phyloP scores from a whole-genome alignment of 345 rosid species.

The Mangifera indica region DNA sequence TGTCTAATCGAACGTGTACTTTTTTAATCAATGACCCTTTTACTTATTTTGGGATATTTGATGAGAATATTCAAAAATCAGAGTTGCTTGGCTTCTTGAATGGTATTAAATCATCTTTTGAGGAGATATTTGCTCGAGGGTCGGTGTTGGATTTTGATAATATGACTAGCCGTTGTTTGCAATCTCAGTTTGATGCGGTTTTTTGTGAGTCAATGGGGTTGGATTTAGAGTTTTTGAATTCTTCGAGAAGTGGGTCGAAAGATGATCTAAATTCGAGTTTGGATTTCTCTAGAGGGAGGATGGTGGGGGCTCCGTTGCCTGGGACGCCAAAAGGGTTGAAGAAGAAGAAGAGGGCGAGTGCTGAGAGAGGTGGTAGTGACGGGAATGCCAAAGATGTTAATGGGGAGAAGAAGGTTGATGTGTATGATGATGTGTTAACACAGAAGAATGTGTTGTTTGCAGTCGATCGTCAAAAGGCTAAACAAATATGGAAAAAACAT shows the following conservation, averaged over 20 bases:
- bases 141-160: constrained; percentile 27
- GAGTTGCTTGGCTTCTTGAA: constrained; percentile 56
- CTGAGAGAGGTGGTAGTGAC: constrained; percentile 21
- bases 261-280: constrained; percentile 41
- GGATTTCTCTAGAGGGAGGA: constrained; percentile 42
- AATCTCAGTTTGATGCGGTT: constrained; percentile 47
- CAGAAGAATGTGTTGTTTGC: constrained; percentile 42
- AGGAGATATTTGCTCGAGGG: constrained; percentile 39
- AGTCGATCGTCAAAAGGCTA: constrained; percentile 65
- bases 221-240: constrained; percentile 44
- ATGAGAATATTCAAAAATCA: constrained; percentile 41
- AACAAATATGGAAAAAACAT: constrained; percentile 92
- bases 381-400: constrained; percentile 28
- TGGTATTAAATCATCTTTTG: constrained; percentile 46
- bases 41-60: constrained; percentile 55
- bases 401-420: constrained; percentile 45
- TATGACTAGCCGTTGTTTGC: constrained; percentile 45
- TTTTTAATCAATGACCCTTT: constrained; percentile 59
- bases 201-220: constrained; percentile 49
- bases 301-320: constrained; percentile 44
- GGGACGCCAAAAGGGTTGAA: constrained; percentile 56
- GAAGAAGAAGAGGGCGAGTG: constrained; percentile 65
- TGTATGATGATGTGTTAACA: constrained; percentile 36
- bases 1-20: constrained; percentile 45
- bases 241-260: constrained; percentile 29